Percentiles rank a stretch among this genome's conserved stretches.
Conservation (phyloP, 345 rosid species). For the Schrenkiella parvula region DNA sequence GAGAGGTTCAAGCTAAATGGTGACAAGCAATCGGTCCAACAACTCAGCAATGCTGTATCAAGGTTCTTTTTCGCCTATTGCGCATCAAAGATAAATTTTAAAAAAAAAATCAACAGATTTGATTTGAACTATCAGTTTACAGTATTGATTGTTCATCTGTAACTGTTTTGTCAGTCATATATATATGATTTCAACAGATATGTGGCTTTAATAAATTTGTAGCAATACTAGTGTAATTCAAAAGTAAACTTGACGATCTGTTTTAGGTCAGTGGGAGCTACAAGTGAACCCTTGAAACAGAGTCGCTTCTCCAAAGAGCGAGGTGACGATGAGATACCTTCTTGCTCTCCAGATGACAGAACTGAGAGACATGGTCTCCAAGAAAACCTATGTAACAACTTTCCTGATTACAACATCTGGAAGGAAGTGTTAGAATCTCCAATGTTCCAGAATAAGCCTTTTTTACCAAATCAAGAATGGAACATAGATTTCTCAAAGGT, state of each 20-base stretch:
- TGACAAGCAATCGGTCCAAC: background rate
- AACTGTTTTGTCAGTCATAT: too few relatives aligned
- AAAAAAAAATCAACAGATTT: too few relatives aligned
- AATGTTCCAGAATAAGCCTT: slow-evolving; percentile 54
- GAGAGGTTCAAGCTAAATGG: background rate
- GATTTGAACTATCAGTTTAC: too few relatives aligned
- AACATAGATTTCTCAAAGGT: slow-evolving; percentile 75
- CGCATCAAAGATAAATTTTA: too few relatives aligned
- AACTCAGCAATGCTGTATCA: background rate
- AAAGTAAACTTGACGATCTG: background rate
- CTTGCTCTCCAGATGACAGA: too few relatives aligned
- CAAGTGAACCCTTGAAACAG: slow-evolving; percentile 68
- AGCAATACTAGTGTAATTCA: background rate
- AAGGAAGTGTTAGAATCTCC: slow-evolving; percentile 67
- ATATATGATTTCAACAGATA: too few relatives aligned
- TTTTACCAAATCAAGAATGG: slow-evolving; percentile 69
- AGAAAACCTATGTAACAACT: too few relatives aligned
- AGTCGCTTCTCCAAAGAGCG: slow-evolving; percentile 49
- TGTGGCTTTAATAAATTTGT: too few relatives aligned
- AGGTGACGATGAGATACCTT: slow-evolving; percentile 41
- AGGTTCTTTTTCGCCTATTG: background rate
- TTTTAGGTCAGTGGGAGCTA: slow-evolving; percentile 70
- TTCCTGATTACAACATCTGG: slow-evolving; percentile 40
- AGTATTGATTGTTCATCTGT: too few relatives aligned
- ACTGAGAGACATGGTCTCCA: background rate